Base-by-base conservation (phyloP, 2,329 filamentous ascomycete genomes). In the Cercospora zeina region DNA sequence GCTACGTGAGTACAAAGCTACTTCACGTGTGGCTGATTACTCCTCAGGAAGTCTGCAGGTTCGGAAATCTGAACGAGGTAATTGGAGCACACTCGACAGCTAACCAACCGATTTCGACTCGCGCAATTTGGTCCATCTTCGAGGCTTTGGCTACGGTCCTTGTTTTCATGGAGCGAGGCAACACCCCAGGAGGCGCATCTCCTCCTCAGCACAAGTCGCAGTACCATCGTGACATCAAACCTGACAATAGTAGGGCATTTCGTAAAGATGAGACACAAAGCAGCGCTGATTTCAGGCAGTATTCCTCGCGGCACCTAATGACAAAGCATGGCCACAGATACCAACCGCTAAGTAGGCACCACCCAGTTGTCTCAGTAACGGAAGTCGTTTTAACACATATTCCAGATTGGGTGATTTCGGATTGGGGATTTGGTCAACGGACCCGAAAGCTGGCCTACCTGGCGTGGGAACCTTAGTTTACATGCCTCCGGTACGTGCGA, bases 151-250 rank as follows among this genome's bases (percentile, higher is more conserved):
- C 36, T 39, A 39, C 36, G 1, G 36, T 39, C 7, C 36, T 42
- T 2, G 47, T 53, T 53, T 24, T 63, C n/a, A 59, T 63, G 61
- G 19, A 59, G 19, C 33, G 33, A 37, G 61, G 61, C 10, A 31
- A 33, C 14, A 13, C 49, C 8, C 55, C 55, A n/a, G 16, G 13
- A 31, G 14, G 33, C 9, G 21, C 1, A 24, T 2, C 42, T 49
- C 24, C 24, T 27, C 42, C 16, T 6, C 19, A 36, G 8, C 27
- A 14, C 3, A 31, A 27, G 14, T n/a, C 42, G 21, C n/a, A 14
- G 21, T 33, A 42, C 3, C 57, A 63, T 34, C 51, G 37, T 3
- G 61, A 63, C 27, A 37, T 63, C 33, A 63, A 63, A 30, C 57
- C 61, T 13, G n/a, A 33, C 9, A 54, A 54, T n/a, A 11, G 50